Conservation (phyloP, 257 asterid species). For the Solanum pinnatisectum region DNA sequence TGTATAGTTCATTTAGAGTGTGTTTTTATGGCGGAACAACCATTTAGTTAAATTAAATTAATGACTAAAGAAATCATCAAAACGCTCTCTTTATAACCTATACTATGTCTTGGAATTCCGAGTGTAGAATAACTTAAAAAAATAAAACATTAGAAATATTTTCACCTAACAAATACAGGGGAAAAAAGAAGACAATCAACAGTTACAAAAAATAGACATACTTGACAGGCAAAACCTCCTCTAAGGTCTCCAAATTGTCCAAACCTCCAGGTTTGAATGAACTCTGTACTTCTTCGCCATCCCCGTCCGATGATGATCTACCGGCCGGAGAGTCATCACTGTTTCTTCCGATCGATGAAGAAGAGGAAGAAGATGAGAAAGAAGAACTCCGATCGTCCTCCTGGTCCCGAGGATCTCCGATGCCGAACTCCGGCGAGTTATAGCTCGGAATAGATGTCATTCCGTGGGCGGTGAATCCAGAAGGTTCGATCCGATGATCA, state of each 20-base stretch:
- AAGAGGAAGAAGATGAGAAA: not conserved
- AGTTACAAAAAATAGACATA: constrained; percentile 4
- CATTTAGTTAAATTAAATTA: too few species aligned
- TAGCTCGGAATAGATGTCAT: constrained; percentile 16
- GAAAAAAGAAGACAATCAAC: not conserved
- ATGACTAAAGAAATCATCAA: too few species aligned
- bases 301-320: constrained; percentile 4
- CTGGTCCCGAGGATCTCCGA: constrained; percentile 2
- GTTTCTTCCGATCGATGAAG: constrained; percentile 24
- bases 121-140: too few species aligned
- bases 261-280: constrained; percentile 14
- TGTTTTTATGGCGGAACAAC: not conserved
- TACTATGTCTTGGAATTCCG: too few species aligned
- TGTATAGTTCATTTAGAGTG: not conserved
- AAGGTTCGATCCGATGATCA: constrained; percentile 23
- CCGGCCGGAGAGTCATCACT: constrained; percentile 20
- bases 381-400: constrained; percentile 1
- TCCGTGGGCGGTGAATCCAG: constrained; percentile 15
- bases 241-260: constrained; percentile 29
- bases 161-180: not conserved
- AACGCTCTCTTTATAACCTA: too few species aligned
- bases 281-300: constrained; percentile 37
- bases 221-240: constrained; percentile 36
- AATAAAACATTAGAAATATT: too few species aligned
- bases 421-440: constrained; percentile 13